phyloP scores from a whole-genome alignment of 208 protist genomes.

The Herpetomonas tarakana region DNA sequence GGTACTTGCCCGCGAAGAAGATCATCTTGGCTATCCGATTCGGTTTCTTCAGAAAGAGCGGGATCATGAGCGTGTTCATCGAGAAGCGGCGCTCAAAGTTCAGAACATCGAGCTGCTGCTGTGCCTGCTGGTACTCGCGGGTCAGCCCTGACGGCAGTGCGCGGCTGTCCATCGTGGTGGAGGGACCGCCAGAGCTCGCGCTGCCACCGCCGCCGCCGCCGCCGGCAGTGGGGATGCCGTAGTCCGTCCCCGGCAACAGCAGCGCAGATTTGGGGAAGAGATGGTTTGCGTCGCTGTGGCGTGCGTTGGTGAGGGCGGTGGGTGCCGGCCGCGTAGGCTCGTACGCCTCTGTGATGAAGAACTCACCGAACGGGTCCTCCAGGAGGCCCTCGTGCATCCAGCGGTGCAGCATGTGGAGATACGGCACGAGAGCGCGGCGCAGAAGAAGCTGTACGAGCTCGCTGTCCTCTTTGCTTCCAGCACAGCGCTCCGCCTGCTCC shows the following conservation, averaged over 20 bases:
- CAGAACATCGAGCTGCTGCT: constrained; percentile 22
- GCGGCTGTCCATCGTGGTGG: constrained; percentile 8
- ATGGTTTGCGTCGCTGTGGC: neutral
- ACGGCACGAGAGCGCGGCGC: constrained; percentile 71
- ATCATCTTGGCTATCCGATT: constrained; percentile 76
- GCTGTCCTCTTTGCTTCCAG: constrained; percentile 74
- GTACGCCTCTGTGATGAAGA: constrained; percentile 72
- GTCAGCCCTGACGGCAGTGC: neutral
- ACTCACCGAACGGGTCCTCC: constrained; percentile 81
- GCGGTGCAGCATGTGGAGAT: constrained; percentile 70
- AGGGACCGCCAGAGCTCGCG: neutral
- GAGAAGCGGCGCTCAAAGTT: constrained; percentile 82
- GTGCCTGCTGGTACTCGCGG: neutral
- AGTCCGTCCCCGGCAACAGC: neutral
- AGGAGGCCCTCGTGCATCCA: constrained; percentile 85
- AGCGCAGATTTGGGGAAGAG: neutral
- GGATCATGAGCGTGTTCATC: constrained; percentile 81
- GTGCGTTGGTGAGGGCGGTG: constrained; percentile 8
- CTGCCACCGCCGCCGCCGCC: neutral
- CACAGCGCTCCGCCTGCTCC: constrained; percentile 53
- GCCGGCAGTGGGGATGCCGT: constrained; percentile 3
- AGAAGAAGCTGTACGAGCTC: constrained; percentile 68
- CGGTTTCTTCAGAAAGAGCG: constrained; percentile 55
- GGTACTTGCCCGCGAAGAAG: constrained; percentile 86
- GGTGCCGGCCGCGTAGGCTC: constrained; percentile 4